Percentiles rank a stretch among this genome's conserved stretches.
Conservation (phyloP, 176 grass and related monocot species). For the Phoenix dactylifera region DNA sequence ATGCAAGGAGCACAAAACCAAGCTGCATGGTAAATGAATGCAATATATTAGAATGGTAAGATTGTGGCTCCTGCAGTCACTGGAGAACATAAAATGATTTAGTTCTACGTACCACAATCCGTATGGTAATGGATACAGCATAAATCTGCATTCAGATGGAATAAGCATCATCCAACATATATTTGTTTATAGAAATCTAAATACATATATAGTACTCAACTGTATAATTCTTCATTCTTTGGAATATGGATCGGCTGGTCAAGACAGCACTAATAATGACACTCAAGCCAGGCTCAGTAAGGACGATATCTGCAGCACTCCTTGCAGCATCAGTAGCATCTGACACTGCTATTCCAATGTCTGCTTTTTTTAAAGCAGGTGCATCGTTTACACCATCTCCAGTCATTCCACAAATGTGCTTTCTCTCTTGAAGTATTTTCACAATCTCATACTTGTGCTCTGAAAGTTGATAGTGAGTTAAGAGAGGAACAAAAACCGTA, state of each 20-base stretch:
- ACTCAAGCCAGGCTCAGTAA: constrained; percentile 72
- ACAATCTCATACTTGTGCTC: constrained; percentile 94
- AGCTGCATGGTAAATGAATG: constrained; percentile 29
- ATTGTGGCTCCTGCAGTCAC: not conserved
- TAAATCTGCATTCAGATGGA: constrained; percentile 59
- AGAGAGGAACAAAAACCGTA: not conserved
- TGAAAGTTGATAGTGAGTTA: constrained; percentile 6
- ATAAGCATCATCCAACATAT: not conserved
- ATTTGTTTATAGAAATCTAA: not conserved
- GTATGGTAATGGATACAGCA: constrained; percentile 84
- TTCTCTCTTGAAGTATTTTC: constrained; percentile 48
- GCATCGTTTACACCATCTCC: constrained; percentile 75
- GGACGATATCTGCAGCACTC: constrained; percentile 76
- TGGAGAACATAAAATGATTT: not conserved
- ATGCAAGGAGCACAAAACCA: constrained; percentile 69
- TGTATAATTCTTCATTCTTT: constrained; percentile 94
- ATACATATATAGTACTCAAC: constrained; percentile 12
- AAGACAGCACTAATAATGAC: constrained; percentile 74
- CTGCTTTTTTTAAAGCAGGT: constrained; percentile 69
- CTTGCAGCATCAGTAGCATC: constrained; percentile 73
- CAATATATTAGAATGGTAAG: too few relatives aligned
- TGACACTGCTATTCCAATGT: constrained; percentile 75
- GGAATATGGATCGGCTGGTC: constrained; percentile 72
- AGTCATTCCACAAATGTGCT: constrained; percentile 66
- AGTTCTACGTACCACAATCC: constrained; percentile 56